phyloP scores from a whole-genome alignment of 2,329 filamentous ascomycete genomes.

The Achaetomium macrosporum region DNA sequence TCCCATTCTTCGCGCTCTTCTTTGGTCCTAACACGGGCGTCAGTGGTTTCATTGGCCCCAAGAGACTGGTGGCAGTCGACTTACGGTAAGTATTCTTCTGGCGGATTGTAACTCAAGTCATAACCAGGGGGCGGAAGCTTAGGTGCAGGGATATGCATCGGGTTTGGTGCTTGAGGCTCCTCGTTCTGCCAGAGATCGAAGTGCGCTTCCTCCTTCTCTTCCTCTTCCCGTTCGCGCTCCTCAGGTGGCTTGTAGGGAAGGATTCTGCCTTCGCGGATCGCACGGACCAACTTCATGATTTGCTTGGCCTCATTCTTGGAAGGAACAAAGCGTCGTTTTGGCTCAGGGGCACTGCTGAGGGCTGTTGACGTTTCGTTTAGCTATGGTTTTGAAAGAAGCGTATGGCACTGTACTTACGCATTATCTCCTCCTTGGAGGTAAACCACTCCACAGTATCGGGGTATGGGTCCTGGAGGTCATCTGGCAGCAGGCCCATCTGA shows the following conservation, averaged over 20 bases:
- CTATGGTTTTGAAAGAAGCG: neutral
- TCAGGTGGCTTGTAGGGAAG: slow-evolving; percentile 77
- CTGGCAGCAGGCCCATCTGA: slow-evolving; percentile 80
- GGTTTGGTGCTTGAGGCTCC: slow-evolving; percentile 70
- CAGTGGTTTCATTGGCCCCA: neutral
- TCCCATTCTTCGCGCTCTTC: slow-evolving; percentile 84
- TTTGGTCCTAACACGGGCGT: slow-evolving; percentile 43
- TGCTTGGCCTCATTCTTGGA: slow-evolving; percentile 96
- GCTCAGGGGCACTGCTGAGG: slow-evolving; percentile 86
- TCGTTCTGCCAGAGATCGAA: slow-evolving; percentile 97
- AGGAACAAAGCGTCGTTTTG: slow-evolving; percentile 89
- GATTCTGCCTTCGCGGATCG: slow-evolving; percentile 90
- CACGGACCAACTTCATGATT: slow-evolving; percentile 94
- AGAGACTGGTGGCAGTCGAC: neutral
- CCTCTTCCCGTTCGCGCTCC: slow-evolving; percentile 61
- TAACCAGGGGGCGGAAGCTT: slow-evolving; percentile 91
- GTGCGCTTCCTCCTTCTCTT: slow-evolving; percentile 63
- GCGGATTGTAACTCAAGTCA: slow-evolving; percentile 94
- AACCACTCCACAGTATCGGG: slow-evolving; percentile 93
- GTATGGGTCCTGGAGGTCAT: slow-evolving; percentile 89
- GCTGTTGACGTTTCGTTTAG: no score
- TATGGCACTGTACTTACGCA: slow-evolving; percentile 46
- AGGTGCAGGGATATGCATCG: slow-evolving; percentile 92
- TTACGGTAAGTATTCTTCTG: slow-evolving; percentile 79
- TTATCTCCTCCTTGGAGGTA: slow-evolving; percentile 80